A percentile compares a stretch with the other conserved stretches of the same genome.
Conservation (phyloP, 495 filamentous ascomycete species). For the Penicillium macrosclerotiorum region DNA sequence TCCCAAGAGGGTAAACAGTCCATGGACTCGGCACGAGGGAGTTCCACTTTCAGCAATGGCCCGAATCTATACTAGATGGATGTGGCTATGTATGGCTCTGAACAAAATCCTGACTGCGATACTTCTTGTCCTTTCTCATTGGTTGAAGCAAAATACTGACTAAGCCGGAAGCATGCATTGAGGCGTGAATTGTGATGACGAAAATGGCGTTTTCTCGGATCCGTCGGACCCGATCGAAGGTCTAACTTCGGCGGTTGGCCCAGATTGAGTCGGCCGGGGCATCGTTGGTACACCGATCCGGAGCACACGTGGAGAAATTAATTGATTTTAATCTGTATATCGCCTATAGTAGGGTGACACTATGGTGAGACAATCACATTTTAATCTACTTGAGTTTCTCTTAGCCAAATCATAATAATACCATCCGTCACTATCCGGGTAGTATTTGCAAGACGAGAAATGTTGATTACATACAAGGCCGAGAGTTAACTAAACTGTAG, state of each 20-base stretch:
- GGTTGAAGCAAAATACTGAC: background rate
- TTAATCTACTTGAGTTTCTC: background rate
- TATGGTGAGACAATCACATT: too few relatives aligned
- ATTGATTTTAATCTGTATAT: too few relatives aligned
- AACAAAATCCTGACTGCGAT: too few relatives aligned
- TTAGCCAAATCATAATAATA: background rate
- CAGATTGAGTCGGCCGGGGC: conserved; percentile 3
- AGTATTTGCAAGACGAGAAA: too few relatives aligned
- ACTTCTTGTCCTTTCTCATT: too few relatives aligned
- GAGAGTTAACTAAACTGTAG: too few relatives aligned
- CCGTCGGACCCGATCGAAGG: conserved; percentile 1
- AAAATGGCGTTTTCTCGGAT: background rate
- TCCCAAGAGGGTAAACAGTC: conserved; percentile 8
- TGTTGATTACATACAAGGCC: too few relatives aligned
- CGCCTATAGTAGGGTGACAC: too few relatives aligned
- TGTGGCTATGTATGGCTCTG: too few relatives aligned
- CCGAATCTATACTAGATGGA: too few relatives aligned
- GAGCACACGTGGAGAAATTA: background rate
- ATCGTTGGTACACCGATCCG: background rate
- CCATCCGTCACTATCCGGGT: background rate
- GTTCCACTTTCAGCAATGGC: background rate
- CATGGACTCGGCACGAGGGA: background rate
- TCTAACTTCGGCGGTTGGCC: background rate
- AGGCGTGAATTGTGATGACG: too few relatives aligned
- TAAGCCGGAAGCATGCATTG: too few relatives aligned